A percentile compares a stretch with the other conserved stretches of the same genome.
Evolutionary conservation across 2,329 filamentous ascomycete species (phyloP).

Genomic region (Alternaria sp.): DNA sequence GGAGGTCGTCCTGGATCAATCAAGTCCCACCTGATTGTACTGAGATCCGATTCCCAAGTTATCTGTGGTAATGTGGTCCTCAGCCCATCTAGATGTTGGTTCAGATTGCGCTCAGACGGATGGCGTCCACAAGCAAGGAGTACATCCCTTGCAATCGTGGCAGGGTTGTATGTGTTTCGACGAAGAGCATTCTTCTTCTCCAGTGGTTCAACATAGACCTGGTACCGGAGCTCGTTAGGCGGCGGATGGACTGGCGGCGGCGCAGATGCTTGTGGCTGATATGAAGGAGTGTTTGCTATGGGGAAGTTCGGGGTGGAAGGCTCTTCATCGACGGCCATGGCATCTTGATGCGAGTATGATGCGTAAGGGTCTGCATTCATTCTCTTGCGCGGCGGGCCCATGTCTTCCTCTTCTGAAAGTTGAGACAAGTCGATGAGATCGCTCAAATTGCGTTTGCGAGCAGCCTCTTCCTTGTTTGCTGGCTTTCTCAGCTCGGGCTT

Average conservation of each 20-base stretch:
- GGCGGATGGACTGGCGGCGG: conserved; percentile 6
- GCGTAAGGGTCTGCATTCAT: conserved; percentile 16
- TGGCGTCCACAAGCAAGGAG: conserved; percentile 67
- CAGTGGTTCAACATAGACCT: conserved; percentile 53
- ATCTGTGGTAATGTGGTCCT: conserved; percentile 53
- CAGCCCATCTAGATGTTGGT: conserved; percentile 63
- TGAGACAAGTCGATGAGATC: conserved; percentile 62
- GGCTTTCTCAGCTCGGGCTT: conserved; percentile 42
- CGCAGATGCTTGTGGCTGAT: conserved; percentile 12
- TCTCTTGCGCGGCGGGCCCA: conserved; percentile 46
- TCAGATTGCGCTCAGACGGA: conserved; percentile 64
- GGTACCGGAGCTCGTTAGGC: conserved; percentile 25
- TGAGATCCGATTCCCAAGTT: conserved; percentile 58
- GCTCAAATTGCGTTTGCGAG: conserved; percentile 61
- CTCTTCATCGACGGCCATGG: conserved; percentile 21
- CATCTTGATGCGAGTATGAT: conserved; percentile 15
- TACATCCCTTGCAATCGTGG: conserved; percentile 69
- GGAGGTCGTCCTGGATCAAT: conserved; percentile 63
- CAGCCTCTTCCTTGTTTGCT: conserved; percentile 60
- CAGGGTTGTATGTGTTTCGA: conserved; percentile 63
- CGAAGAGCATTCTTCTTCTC: conserved; percentile 55
- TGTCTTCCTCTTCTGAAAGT: conserved; percentile 55
- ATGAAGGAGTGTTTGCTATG: conserved; percentile 19
- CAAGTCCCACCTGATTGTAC: conserved; percentile 67
- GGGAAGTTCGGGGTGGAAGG: conserved; percentile 30